These are phyloP conservation scores for Phenoliferia sp. DNA, from an alignment of 1,284 basidiomycete species.

Conservation along the genomic window DNA sequence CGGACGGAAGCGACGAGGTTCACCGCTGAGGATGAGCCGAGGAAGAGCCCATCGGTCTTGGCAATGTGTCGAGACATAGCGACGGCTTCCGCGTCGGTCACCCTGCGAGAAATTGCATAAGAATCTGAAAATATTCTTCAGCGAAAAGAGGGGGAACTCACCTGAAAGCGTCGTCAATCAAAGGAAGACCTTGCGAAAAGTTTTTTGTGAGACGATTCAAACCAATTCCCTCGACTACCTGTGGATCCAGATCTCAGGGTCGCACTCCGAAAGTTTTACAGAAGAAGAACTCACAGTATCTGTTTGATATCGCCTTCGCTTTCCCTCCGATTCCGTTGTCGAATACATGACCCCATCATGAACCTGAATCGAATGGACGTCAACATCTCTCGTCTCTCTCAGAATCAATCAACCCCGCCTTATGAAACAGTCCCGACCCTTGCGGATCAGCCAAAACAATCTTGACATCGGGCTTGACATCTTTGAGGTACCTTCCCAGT, in stretches of 20 bases:
- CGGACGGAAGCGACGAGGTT: slow-evolving; percentile 87
- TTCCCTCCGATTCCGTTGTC: slow-evolving; percentile 85
- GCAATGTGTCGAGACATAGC: slow-evolving; percentile 88
- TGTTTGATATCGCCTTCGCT: slow-evolving; percentile 83
- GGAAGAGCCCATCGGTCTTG: slow-evolving; percentile 82
- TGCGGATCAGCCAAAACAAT: slow-evolving; percentile 86
- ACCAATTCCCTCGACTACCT: slow-evolving; percentile 61
- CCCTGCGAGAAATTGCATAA: slow-evolving; percentile 47
- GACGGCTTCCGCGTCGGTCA: slow-evolving; percentile 84
- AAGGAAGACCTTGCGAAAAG: slow-evolving; percentile 69
- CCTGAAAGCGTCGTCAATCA: slow-evolving; percentile 85
- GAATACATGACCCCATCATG: slow-evolving; percentile 94
- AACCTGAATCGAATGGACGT: slow-evolving; percentile 51
- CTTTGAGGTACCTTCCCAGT: slow-evolving; percentile 69
- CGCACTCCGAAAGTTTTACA: neutral
- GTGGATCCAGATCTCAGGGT: neutral
- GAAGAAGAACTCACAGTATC: slow-evolving; percentile 61
- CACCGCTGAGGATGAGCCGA: slow-evolving; percentile 94
- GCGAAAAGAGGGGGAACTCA: slow-evolving; percentile 36
- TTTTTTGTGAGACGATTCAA: slow-evolving; percentile 81
- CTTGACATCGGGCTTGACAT: slow-evolving; percentile 54
- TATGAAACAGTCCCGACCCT: slow-evolving; percentile 92
- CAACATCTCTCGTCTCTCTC: neutral
- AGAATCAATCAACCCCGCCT: slow-evolving; percentile 49
- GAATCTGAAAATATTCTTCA: neutral